These are phyloP conservation scores for Porcisia deanei DNA, from an alignment of 208 protist species.

Conservation along the genomic window DNA sequence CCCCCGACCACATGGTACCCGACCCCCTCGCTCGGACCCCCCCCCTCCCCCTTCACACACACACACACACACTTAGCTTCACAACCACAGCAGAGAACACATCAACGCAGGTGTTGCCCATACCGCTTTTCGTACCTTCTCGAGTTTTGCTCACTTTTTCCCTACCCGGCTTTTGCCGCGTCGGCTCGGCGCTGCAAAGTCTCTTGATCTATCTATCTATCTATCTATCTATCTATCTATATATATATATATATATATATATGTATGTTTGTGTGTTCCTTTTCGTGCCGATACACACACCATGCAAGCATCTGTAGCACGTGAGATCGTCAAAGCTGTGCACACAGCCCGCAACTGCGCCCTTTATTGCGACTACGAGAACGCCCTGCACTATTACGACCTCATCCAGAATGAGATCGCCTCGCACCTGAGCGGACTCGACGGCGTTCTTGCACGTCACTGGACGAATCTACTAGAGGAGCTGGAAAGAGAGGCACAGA, in stretches of 20 bases:
- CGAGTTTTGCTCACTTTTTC: background rate
- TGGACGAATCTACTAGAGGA: constrained; percentile 45
- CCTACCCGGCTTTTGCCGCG: background rate
- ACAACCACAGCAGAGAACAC: background rate
- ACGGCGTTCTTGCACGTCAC: constrained; percentile 31
- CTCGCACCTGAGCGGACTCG: constrained; percentile 20
- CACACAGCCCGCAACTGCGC: constrained; percentile 63
- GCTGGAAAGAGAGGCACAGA: constrained; percentile 40
- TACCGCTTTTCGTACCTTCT: too few relatives aligned
- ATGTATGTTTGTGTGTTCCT: background rate
- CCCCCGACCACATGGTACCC: too few relatives aligned
- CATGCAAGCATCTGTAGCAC: constrained; percentile 23
- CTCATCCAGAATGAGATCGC: constrained; percentile 52
- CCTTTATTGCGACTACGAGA: constrained; percentile 70
- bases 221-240: constrained; percentile 13
- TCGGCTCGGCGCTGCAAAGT: background rate
- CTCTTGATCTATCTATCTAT: constrained; percentile 1
- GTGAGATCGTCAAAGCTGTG: constrained; percentile 45
- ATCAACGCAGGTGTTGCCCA: background rate
- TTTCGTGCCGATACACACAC: background rate
- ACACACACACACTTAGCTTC: too few relatives aligned
- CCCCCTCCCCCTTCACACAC: background rate
- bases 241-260: background rate
- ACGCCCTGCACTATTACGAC: constrained; percentile 57
- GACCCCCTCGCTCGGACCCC: too few relatives aligned